A percentile compares a stretch with the other conserved stretches of the same genome.
Evolutionary conservation across 257 asterid genomes (phyloP).

Genomic region (Knoxia roxburghii): DNA sequence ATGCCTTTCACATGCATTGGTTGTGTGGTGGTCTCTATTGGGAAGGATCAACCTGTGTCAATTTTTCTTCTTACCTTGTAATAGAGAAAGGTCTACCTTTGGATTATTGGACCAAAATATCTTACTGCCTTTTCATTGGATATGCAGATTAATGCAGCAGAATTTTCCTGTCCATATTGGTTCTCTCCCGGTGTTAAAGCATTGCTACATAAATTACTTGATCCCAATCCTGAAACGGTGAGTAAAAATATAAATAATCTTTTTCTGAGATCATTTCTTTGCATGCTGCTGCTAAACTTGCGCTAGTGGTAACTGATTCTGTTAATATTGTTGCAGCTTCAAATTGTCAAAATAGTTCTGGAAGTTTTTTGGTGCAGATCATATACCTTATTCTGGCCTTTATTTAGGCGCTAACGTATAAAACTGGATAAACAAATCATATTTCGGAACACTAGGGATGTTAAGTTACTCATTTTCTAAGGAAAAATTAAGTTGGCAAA

Average conservation of each 20-base stretch:
- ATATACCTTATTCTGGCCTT: not conserved
- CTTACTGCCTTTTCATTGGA: slow-evolving; percentile 18
- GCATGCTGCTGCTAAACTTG: not conserved
- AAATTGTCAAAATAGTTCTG: not conserved
- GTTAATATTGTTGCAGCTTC: not conserved
- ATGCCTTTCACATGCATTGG: not conserved
- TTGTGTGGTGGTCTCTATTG: not conserved
- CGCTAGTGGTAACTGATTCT: not conserved
- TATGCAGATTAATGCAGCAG: slow-evolving; percentile 75
- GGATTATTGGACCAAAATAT: too few species aligned
- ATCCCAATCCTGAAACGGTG: slow-evolving; percentile 80
- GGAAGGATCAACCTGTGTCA: not conserved
- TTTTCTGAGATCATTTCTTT: not conserved
- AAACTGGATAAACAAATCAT: not conserved
- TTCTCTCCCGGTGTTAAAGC: slow-evolving; percentile 68
- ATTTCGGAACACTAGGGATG: not conserved
- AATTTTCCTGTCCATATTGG: slow-evolving; percentile 85
- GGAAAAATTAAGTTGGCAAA: not conserved
- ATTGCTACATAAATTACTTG: slow-evolving; percentile 67
- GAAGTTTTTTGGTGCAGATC: not conserved
- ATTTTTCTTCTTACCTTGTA: too few species aligned
- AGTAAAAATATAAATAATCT: slow-evolving; percentile 26
- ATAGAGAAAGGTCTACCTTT: not conserved
- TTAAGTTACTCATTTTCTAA: not conserved
- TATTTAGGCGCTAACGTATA: not conserved